These are phyloP conservation scores for Suhomyces coccinellae DNA, from an alignment of 1,139 yeast genomes.

Conservation along the genomic window DNA sequence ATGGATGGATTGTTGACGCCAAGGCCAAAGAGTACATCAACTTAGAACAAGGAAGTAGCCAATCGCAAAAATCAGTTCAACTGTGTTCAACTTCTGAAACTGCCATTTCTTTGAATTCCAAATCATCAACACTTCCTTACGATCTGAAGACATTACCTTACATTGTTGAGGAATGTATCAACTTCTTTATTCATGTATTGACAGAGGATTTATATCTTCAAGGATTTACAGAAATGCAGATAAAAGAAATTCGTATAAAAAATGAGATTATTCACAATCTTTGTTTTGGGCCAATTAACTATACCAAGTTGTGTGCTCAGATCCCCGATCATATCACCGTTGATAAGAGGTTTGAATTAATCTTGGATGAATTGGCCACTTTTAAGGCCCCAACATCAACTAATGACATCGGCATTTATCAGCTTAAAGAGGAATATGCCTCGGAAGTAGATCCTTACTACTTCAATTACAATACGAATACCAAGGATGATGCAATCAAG, in stretches of 20 bases:
- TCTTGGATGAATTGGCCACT: constrained; percentile 58
- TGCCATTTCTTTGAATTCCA: not conserved
- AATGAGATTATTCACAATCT: constrained; percentile 78
- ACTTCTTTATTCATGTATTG: constrained; percentile 66
- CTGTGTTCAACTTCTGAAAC: not conserved
- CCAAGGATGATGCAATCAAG: constrained; percentile 71
- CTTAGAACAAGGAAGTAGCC: not conserved
- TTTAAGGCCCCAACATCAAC: constrained; percentile 65
- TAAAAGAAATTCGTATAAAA: constrained; percentile 52
- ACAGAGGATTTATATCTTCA: constrained; percentile 67
- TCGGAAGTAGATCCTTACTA: constrained; percentile 75
- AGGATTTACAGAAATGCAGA: constrained; percentile 51
- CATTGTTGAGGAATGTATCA: constrained; percentile 79
- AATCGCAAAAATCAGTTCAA: not conserved
- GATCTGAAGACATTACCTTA: constrained; percentile 51
- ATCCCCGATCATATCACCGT: constrained; percentile 75
- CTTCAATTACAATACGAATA: constrained; percentile 73
- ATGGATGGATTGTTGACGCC: constrained; percentile 34
- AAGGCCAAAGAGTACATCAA: not conserved
- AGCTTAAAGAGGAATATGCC: constrained; percentile 58
- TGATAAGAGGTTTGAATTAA: constrained; percentile 73
- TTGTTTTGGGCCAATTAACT: constrained; percentile 71
- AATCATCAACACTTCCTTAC: constrained; percentile 20
- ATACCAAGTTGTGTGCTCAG: constrained; percentile 64
- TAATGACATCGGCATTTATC: constrained; percentile 68